phyloP scores from a whole-genome alignment of 2,329 filamentous ascomycete genomes.

The Colletotrichum theobromicola region DNA sequence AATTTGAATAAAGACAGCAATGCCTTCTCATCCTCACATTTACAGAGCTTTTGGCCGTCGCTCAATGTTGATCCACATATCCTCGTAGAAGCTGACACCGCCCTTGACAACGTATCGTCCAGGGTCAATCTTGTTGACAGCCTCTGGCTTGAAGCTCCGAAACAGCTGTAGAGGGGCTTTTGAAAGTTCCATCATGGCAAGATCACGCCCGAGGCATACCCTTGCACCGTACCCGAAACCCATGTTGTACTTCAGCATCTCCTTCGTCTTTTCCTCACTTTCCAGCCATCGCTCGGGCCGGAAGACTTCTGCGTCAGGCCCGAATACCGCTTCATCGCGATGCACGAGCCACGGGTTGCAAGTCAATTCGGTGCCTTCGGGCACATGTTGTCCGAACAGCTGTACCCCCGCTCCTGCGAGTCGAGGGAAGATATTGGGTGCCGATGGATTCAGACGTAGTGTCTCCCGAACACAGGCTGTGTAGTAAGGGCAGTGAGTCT shows the following conservation, averaged over 20 bases:
- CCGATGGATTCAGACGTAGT: conserved; percentile 54
- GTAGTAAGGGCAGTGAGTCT: conserved; percentile 49
- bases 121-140: conserved; percentile 32
- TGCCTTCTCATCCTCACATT: not conserved
- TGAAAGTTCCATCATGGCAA: conserved; percentile 58
- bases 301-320: conserved; percentile 47
- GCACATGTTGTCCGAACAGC: conserved; percentile 35
- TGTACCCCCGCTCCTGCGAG: conserved; percentile 37
- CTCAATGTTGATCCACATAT: conserved; percentile 42
- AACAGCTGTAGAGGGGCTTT: conserved; percentile 50
- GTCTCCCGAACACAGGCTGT: conserved; percentile 55
- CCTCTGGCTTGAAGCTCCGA: conserved; percentile 37
- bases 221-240: conserved; percentile 54
- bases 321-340: conserved; percentile 44
- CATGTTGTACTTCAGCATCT: conserved; percentile 53
- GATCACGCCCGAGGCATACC: conserved; percentile 52
- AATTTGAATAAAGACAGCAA: not conserved
- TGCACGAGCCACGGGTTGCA: conserved; percentile 39
- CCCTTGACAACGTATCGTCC: conserved; percentile 44
- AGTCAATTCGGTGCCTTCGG: conserved; percentile 46
- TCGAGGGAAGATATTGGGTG: conserved; percentile 55
- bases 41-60: not conserved
- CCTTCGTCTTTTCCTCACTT: conserved; percentile 39
- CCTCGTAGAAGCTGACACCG: conserved; percentile 44
- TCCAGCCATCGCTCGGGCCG: conserved; percentile 55